Percentiles rank a stretch among this genome's conserved stretches.
Conservation (phyloP, 2,329 filamentous ascomycete species). For the Verticillium albo-atrum region DNA sequence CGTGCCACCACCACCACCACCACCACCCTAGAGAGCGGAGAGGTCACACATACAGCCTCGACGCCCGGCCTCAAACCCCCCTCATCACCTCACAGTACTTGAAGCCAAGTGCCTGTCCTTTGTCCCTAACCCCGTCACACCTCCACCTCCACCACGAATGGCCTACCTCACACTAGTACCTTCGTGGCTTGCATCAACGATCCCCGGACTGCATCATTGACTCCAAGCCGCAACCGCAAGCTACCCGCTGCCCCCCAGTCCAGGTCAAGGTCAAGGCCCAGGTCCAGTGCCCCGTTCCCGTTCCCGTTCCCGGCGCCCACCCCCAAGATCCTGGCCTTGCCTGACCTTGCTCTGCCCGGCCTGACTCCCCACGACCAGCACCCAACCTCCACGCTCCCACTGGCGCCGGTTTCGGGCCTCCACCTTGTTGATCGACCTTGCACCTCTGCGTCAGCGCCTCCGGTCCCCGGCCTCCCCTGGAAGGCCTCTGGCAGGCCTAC, state of each 20-base stretch:
- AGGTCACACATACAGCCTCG: too few species aligned
- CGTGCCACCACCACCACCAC: too few species aligned
- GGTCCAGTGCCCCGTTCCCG: too few species aligned
- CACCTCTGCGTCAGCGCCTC: background rate
- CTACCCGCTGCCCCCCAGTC: background rate
- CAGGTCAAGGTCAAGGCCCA: background rate
- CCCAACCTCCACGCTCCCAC: background rate
- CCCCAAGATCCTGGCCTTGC: background rate
- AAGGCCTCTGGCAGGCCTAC: background rate
- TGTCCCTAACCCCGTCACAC: background rate
- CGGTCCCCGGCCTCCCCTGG: background rate
- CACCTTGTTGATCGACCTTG: background rate
- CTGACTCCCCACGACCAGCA: too few species aligned
- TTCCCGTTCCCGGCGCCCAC: background rate
- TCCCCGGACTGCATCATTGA: background rate
- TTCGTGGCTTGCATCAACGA: background rate
- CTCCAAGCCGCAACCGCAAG: background rate
- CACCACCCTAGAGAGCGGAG: too few species aligned
- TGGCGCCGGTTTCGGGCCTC: background rate
- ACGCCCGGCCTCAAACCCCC: background rate
- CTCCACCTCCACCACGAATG: background rate
- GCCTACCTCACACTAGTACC: background rate
- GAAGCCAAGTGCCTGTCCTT: background rate
- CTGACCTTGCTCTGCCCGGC: background rate
- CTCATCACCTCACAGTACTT: background rate